A percentile compares a stretch with the other conserved stretches of the same genome.
phyloP scores from a whole-genome alignment of 2,329 filamentous ascomycete genomes.

The Fusarium burgessii region DNA sequence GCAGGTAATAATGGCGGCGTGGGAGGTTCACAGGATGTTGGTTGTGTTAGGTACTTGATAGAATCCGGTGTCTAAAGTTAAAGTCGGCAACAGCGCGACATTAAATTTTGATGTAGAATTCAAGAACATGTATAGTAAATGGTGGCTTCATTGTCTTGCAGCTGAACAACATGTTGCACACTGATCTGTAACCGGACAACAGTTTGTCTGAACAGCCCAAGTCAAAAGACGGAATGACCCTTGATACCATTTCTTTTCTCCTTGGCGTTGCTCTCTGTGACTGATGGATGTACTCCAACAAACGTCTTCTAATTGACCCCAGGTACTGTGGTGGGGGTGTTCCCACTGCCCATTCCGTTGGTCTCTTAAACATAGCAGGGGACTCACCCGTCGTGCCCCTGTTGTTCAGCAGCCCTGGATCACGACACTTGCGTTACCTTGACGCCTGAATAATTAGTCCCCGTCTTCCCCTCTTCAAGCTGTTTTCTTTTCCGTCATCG shows the following conservation, averaged over 20 bases:
- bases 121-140: neutral
- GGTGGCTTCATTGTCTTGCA: neutral
- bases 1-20: too few relatives aligned
- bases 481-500: neutral
- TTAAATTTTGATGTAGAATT: neutral
- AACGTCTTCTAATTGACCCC: too few relatives aligned
- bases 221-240: neutral
- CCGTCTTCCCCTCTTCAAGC: neutral
- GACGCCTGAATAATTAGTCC: neutral
- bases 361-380: too few relatives aligned
- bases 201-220: neutral
- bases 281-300: neutral
- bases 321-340: neutral
- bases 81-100: too few relatives aligned
- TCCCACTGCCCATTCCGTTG: too few relatives aligned
- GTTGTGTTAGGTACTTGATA: too few relatives aligned
- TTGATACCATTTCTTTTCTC: neutral
- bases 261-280: neutral
- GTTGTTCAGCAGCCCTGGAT: neutral
- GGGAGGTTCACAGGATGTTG: too few relatives aligned
- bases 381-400: too few relatives aligned
- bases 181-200: neutral
- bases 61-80: too few relatives aligned
- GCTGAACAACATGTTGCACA: neutral
- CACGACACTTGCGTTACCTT: neutral